Conservation (phyloP, 257 asterid genomes). For the Nicotiana otophora region DNA sequence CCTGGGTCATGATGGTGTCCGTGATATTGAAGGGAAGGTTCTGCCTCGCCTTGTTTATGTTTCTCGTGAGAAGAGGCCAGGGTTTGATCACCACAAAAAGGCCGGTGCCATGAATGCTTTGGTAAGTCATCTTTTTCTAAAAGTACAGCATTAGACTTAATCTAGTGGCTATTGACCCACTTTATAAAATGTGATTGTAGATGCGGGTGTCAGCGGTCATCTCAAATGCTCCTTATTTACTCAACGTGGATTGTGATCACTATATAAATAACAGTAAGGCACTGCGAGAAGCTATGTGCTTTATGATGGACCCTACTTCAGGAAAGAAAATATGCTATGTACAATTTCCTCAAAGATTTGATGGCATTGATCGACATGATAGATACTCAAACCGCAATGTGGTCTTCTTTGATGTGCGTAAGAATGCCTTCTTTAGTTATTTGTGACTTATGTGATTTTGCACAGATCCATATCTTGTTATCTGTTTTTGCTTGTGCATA, state of each 20-base stretch:
- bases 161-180: not conserved
- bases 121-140: conserved; percentile 30
- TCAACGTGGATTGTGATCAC: conserved; percentile 68
- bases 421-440: not conserved
- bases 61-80: conserved; percentile 97
- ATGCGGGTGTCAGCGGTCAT: conserved; percentile 65
- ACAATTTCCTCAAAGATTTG: conserved; percentile 71
- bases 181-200: conserved; percentile 23
- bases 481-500: not conserved
- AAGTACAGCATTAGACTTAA: not conserved
- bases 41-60: conserved; percentile 82
- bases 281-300: conserved; percentile 67
- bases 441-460: not conserved
- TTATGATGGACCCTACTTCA: conserved; percentile 66
- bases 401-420: conserved; percentile 61
- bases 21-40: conserved; percentile 75
- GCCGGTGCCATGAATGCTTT: conserved; percentile 96
- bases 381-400: conserved; percentile 60
- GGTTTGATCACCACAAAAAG: conserved; percentile 80
- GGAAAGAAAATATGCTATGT: conserved; percentile 73
- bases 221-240: conserved; percentile 64
- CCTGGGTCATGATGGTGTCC: conserved; percentile 70
- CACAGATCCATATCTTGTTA: not conserved
- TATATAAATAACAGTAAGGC: conserved; percentile 66
- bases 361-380: conserved; percentile 60